Base-by-base conservation (phyloP, 2,329 filamentous ascomycete genomes). In the Cercospora brassicicola region DNA sequence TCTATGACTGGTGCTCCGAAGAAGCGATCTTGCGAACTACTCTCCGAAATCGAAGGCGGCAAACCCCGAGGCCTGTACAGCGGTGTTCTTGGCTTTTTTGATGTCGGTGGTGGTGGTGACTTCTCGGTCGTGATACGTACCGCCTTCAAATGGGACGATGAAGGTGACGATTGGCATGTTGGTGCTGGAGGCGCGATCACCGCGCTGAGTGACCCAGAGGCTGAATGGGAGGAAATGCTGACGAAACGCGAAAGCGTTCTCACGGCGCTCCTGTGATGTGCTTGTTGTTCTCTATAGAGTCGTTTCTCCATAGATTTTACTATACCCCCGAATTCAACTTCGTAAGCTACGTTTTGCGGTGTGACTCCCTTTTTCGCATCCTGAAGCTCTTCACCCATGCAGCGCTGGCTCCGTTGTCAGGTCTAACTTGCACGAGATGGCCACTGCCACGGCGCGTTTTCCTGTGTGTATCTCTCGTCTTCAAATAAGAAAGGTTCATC, bases 1-100 rank as follows among this genome's bases (percentile, higher is more conserved):
- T 94, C 91, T 75, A 98, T 98, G 95, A 98, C 94, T 1, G 95
- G 95, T 6, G 94, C 94, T 0, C 95, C 94, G 0, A 98, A 98
- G 83, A 94, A 94, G 80, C 87, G 94, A 59, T 94, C 91, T 71
- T 97, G 94, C 78, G 90, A 96, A 82, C 86, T 97, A 57, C 83
- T 98, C 20, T 84, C 85, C 67, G 81, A 84, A 3, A 85, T 97
- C 51, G 94, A 97, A 79, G 81, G 80, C 18, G 78, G 83, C 3
- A 80, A 82, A 66, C 86, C 89, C 73, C 84, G 94, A 62, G 89
- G 92, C 33, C 80, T 97, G 61, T 97, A 97, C 80, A 92, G 92
- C 6, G 93, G 95, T 20, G 91, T 96, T 1, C 86, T 97, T 60
- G 94, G 94, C 0, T 98, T 96, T 79, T 87, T 97, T 78, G 94